Evolutionary conservation across 257 asterid genomes (phyloP).

Genomic region (Solanum chiquidenum): DNA sequence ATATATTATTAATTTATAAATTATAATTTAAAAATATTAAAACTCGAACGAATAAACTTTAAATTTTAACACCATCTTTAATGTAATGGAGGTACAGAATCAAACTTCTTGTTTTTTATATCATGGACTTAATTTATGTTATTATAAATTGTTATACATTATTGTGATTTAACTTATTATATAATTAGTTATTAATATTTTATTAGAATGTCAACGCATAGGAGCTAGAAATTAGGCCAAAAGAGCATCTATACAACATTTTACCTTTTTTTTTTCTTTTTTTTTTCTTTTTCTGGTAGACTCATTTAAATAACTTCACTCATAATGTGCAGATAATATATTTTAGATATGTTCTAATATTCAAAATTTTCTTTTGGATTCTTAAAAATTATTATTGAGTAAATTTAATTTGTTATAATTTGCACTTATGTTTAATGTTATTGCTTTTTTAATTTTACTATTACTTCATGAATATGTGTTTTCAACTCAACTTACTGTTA

Average conservation of each 20-base stretch:
- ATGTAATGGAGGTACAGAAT: not conserved
- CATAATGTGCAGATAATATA: not conserved
- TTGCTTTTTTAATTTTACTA: not conserved
- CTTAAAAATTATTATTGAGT: not conserved
- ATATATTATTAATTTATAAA: not conserved
- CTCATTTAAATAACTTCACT: not conserved
- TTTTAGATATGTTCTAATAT: not conserved
- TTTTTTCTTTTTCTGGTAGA: not conserved
- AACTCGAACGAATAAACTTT: not conserved
- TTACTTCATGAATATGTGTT: not conserved
- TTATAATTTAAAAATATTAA: not conserved
- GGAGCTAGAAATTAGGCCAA: not conserved
- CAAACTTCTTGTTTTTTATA: not conserved
- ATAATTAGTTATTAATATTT: not conserved
- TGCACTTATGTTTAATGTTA: not conserved
- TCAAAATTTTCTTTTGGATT: not conserved
- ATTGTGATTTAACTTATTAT: not conserved
- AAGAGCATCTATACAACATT: not conserved
- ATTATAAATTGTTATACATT: not conserved
- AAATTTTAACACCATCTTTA: not conserved
- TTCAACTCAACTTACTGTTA: not conserved
- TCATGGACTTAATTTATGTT: not conserved
- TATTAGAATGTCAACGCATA: not conserved
- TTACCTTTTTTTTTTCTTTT: no score
- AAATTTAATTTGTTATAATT: not conserved